Conservation (phyloP, 2,329 filamentous ascomycete genomes). For the Monosporascus ibericus region DNA sequence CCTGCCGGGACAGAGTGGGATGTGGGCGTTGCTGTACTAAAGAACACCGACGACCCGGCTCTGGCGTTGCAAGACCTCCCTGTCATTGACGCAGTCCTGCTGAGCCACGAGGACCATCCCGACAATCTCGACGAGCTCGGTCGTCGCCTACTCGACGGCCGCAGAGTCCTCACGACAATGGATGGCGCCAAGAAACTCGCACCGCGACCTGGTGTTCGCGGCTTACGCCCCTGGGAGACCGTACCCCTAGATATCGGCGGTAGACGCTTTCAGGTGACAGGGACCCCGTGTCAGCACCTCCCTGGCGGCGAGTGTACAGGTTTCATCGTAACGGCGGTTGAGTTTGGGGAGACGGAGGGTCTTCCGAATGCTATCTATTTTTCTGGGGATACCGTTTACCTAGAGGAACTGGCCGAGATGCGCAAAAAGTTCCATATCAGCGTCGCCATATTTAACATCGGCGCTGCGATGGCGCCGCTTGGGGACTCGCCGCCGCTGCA, state of each 20-base stretch:
- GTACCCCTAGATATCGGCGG: slow-evolving; percentile 22
- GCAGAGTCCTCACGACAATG: slow-evolving; percentile 37
- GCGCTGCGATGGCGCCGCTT: slow-evolving; percentile 23
- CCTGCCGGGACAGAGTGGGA: slow-evolving; percentile 30
- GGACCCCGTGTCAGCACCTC: slow-evolving; percentile 36
- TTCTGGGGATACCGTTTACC: slow-evolving; percentile 42
- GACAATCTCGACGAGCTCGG: slow-evolving; percentile 44
- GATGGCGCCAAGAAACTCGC: slow-evolving; percentile 38
- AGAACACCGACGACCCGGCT: slow-evolving; percentile 27
- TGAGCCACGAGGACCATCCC: slow-evolving; percentile 44
- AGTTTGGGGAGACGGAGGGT: slow-evolving; percentile 32
- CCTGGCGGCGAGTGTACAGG: slow-evolving; percentile 39
- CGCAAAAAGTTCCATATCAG: slow-evolving; percentile 29
- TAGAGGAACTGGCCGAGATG: slow-evolving; percentile 32
- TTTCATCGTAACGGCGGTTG: slow-evolving; percentile 31
- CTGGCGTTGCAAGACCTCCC: slow-evolving; percentile 33
- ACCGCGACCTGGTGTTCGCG: slow-evolving; percentile 34
- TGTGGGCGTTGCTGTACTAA: slow-evolving; percentile 19
- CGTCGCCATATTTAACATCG: slow-evolving; percentile 35
- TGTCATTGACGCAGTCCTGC: slow-evolving; percentile 39
- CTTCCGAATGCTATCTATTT: slow-evolving; percentile 41
- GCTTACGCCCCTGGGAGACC: slow-evolving; percentile 34
- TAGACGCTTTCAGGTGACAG: slow-evolving; percentile 32
- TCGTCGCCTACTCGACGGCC: slow-evolving; percentile 38
- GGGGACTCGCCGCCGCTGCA: slow-evolving; percentile 20